phyloP scores from a whole-genome alignment of 257 asterid genomes.

The Lycium barbarum region DNA sequence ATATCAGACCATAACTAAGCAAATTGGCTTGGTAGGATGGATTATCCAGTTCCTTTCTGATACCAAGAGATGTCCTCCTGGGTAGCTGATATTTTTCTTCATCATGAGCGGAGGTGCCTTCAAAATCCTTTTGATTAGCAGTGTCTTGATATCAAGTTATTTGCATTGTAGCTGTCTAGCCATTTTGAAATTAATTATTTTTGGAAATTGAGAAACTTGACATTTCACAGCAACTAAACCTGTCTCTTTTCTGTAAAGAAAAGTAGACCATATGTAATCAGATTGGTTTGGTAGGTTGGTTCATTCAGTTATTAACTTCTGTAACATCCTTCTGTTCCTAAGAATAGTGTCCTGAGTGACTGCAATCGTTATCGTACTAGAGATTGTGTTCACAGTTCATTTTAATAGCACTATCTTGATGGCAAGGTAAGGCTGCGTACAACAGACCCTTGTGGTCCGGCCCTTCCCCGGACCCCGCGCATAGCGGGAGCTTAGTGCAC shows the following conservation, averaged over 20 bases:
- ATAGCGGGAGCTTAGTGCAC: no score
- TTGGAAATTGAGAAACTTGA: neutral
- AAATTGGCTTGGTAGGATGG: neutral
- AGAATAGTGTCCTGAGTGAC: neutral
- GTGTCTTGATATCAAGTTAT: neutral
- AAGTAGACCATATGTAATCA: neutral
- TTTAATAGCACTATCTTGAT: neutral
- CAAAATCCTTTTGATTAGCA: neutral
- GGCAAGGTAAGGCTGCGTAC: no score
- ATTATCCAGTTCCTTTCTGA: neutral
- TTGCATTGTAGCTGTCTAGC: neutral
- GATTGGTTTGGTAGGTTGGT: neutral
- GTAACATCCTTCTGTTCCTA: neutral
- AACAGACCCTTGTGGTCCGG: no score
- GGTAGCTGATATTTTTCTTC: neutral
- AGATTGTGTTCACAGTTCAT: neutral
- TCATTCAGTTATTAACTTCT: neutral
- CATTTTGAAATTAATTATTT: neutral
- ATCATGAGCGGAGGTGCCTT: neutral
- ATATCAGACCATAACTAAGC: neutral
- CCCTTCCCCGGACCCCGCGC: no score
- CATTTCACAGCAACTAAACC: neutral
- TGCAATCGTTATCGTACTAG: neutral
- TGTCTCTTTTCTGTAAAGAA: neutral
- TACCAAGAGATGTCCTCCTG: neutral